phyloP scores from a whole-genome alignment of 2,329 filamentous ascomycete genomes.

The Fusarium heterosporum region DNA sequence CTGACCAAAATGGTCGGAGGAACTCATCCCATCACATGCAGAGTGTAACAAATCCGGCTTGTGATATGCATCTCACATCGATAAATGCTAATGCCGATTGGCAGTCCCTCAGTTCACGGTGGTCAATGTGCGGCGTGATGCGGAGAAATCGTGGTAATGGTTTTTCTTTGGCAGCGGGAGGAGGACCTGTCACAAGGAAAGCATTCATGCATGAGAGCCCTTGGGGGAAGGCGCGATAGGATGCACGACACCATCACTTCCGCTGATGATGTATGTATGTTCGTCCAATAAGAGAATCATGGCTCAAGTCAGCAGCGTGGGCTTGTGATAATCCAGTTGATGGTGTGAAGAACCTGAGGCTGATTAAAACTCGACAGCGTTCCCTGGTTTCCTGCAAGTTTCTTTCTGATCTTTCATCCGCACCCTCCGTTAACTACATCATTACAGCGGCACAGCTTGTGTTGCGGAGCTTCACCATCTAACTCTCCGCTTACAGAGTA shows the following conservation, averaged over 20 bases:
- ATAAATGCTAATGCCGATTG: slow-evolving; percentile 25
- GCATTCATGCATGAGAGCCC: slow-evolving; percentile 39
- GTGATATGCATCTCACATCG: slow-evolving; percentile 19
- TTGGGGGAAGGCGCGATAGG: slow-evolving; percentile 35
- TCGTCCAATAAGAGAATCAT: slow-evolving; percentile 24
- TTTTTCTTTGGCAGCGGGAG: slow-evolving; percentile 14
- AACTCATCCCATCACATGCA: slow-evolving; percentile 33
- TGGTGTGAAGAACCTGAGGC: slow-evolving; percentile 42
- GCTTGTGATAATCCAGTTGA: slow-evolving; percentile 31
- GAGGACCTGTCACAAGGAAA: slow-evolving; percentile 42
- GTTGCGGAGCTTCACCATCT: slow-evolving; percentile 28
- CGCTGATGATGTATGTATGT: slow-evolving; percentile 40
- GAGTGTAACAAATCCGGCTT: slow-evolving; percentile 5
- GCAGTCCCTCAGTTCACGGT: slow-evolving; percentile 31
- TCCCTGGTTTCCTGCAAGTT: slow-evolving; percentile 15
- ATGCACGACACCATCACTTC: slow-evolving; percentile 38
- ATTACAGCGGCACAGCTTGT: slow-evolving; percentile 16
- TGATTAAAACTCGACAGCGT: slow-evolving; percentile 33
- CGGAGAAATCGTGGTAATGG: slow-evolving; percentile 30
- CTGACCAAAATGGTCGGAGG: slow-evolving; percentile 5
- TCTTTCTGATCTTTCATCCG: neutral
- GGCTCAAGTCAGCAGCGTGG: slow-evolving; percentile 20
- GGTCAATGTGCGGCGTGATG: slow-evolving; percentile 29
- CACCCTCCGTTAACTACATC: slow-evolving; percentile 20
- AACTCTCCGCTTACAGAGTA: slow-evolving; percentile 4